Evolutionary conservation across 2,329 filamentous ascomycete genomes (phyloP).

Genomic region (Phaeosphaeriaceae sp.): DNA sequence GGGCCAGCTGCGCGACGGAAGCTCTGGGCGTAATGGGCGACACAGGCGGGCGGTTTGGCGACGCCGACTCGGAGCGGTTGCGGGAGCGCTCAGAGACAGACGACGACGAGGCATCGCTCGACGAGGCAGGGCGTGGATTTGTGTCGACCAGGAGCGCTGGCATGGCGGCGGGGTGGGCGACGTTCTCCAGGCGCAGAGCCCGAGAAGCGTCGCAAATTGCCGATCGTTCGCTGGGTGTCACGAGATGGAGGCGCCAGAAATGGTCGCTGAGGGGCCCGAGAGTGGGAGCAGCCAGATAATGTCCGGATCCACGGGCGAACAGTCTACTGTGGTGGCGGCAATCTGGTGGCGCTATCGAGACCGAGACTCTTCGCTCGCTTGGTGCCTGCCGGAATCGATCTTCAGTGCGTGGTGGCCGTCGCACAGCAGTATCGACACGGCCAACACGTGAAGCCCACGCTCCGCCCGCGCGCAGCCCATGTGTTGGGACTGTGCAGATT

Average conservation of each 20-base stretch:
- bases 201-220: slow-evolving; percentile 21
- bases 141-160: slow-evolving; percentile 47
- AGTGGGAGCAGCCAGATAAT: not conserved
- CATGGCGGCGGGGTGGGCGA: slow-evolving; percentile 42
- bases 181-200: slow-evolving; percentile 24
- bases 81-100: slow-evolving; percentile 22
- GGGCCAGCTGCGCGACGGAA: slow-evolving; percentile 44
- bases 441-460: slow-evolving; percentile 1
- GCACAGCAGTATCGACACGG: slow-evolving; percentile 3
- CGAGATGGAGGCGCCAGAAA: slow-evolving; percentile 7
- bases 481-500: slow-evolving; percentile 2
- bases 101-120: slow-evolving; percentile 31
- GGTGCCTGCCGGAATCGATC: slow-evolving; percentile 19
- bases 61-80: slow-evolving; percentile 38
- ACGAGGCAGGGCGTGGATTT: slow-evolving; percentile 31
- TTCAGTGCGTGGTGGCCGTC: slow-evolving; percentile 10
- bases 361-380: slow-evolving; percentile 11
- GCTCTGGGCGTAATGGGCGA: slow-evolving; percentile 51
- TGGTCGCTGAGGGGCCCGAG: slow-evolving; percentile 16
- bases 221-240: slow-evolving; percentile 10
- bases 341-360: slow-evolving; percentile 16
- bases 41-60: slow-evolving; percentile 48
- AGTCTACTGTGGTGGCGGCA: slow-evolving; percentile 14
- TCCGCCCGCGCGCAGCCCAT: not conserved
- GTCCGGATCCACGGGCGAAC: not conserved